These are phyloP conservation scores for Thielaviopsis ethacetica DNA, from an alignment of 2,329 filamentous ascomycete species.

Conservation along the genomic window DNA sequence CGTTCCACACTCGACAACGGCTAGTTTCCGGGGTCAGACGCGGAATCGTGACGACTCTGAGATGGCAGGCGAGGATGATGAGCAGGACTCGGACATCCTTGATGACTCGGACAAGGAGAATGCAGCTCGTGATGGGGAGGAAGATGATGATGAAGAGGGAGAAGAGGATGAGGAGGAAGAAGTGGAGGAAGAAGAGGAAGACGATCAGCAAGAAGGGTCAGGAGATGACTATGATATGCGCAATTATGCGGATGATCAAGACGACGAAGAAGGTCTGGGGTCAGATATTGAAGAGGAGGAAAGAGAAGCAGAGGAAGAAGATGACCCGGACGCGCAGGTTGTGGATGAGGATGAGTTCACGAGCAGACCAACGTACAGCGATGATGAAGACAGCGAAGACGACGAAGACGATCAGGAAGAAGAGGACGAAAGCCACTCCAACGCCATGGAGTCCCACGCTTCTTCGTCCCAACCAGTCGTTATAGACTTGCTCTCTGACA, in stretches of 20 bases:
- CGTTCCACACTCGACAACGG: neutral
- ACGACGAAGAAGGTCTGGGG: slow-evolving; percentile 12
- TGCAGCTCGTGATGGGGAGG: slow-evolving; percentile 20
- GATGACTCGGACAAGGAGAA: slow-evolving; percentile 15
- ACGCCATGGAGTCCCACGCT: slow-evolving; percentile 5
- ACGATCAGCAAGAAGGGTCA: slow-evolving; percentile 10
- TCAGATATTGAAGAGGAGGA: slow-evolving; percentile 6
- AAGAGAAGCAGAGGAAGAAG: slow-evolving; percentile 1
- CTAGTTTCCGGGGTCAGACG: neutral
- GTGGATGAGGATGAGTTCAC: slow-evolving; percentile 8
- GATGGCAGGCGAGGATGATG: neutral
- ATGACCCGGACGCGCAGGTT: slow-evolving; percentile 2
- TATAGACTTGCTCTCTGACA: slow-evolving; percentile 31
- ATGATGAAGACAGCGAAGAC: slow-evolving; percentile 4
- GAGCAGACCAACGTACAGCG: neutral
- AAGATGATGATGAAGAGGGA: slow-evolving; percentile 16
- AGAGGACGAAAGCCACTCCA: slow-evolving; percentile 2
- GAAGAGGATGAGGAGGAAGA: slow-evolving; percentile 13
- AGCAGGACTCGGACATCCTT: slow-evolving; percentile 9
- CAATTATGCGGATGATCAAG: slow-evolving; percentile 16
- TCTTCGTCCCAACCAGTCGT: slow-evolving; percentile 23
- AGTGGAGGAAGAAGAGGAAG: slow-evolving; percentile 11
- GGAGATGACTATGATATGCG: slow-evolving; percentile 16
- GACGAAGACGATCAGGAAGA: slow-evolving; percentile 4
- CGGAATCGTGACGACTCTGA: neutral